Evolutionary conservation across 306 rosid genomes (phyloP).

Genomic region (Hippophae tibetana): DNA sequence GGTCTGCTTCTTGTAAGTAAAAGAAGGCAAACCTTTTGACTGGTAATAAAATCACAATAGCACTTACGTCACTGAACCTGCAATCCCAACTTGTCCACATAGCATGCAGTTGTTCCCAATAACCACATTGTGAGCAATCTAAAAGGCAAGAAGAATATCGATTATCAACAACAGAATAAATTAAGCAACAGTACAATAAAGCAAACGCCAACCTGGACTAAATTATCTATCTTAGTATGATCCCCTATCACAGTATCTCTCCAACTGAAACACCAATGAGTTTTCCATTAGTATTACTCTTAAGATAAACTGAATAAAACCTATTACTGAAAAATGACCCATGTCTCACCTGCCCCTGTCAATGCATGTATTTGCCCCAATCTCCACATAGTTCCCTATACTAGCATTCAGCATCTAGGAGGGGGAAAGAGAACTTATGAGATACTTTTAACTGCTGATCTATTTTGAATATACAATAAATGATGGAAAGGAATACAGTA

Average conservation of each 20-base stretch:
- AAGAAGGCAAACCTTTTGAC: background rate
- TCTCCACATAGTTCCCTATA: slow-evolving; percentile 68
- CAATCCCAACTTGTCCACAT: slow-evolving; percentile 96
- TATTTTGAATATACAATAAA: background rate
- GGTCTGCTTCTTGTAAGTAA: slow-evolving; percentile 6
- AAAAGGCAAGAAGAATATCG: slow-evolving; percentile 29
- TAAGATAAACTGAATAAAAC: slow-evolving; percentile 1
- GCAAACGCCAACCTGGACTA: slow-evolving; percentile 68
- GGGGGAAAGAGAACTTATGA: slow-evolving; percentile 22
- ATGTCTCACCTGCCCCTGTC: slow-evolving; percentile 82
- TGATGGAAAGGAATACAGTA: background rate
- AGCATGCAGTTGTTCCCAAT: slow-evolving; percentile 75
- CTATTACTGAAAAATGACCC: background rate
- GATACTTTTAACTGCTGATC: slow-evolving; percentile 3
- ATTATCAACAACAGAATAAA: slow-evolving; percentile 2
- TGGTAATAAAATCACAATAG: background rate
- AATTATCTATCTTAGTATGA: slow-evolving; percentile 77
- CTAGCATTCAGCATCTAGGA: slow-evolving; percentile 62
- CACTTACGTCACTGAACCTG: slow-evolving; percentile 82
- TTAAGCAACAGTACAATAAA: slow-evolving; percentile 1
- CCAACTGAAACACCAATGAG: slow-evolving; percentile 55
- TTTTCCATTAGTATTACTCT: slow-evolving; percentile 16
- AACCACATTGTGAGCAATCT: slow-evolving; percentile 88
- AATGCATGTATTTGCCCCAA: slow-evolving; percentile 86
- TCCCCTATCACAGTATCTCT: slow-evolving; percentile 82